Evolutionary conservation across 495 filamentous ascomycete genomes (phyloP).

Genomic region (Daldinia vernicosa): DNA sequence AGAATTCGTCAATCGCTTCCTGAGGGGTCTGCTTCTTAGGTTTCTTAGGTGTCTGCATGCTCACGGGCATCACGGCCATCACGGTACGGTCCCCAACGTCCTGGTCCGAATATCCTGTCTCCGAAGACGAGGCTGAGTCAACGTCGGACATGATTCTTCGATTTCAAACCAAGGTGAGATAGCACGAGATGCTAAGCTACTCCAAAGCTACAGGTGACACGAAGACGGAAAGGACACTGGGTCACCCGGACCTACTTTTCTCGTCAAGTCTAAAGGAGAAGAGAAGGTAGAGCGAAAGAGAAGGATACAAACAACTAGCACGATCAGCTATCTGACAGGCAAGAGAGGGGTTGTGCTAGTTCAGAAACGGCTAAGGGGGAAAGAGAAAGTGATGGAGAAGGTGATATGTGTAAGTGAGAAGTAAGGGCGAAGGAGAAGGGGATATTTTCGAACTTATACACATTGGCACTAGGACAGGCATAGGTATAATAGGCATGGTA

Average conservation of each 20-base stretch:
- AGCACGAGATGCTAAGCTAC: neutral
- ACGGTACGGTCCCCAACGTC: constrained; percentile 29
- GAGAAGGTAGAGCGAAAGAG: neutral
- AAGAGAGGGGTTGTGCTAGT: neutral
- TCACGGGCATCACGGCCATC: constrained; percentile 40
- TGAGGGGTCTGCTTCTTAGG: constrained; percentile 68
- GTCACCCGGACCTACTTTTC: neutral
- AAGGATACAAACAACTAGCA: neutral
- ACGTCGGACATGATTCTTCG: constrained; percentile 28
- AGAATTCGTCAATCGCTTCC: constrained; percentile 77
- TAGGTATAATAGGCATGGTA: neutral
- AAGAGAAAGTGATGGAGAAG: neutral
- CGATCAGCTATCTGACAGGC: neutral
- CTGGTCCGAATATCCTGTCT: constrained; percentile 29
- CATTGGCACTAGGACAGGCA: neutral
- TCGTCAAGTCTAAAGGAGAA: neutral
- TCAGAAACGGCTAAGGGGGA: neutral
- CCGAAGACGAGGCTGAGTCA: constrained; percentile 24
- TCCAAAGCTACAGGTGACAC: neutral
- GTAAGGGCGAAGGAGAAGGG: neutral
- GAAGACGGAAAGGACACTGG: neutral
- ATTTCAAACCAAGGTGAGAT: neutral
- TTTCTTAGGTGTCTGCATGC: constrained; percentile 28
- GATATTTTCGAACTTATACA: neutral
- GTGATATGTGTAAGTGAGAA: neutral